phyloP scores from a whole-genome alignment of 768 basidiomycete genomes.

The Boletus bicolor region DNA sequence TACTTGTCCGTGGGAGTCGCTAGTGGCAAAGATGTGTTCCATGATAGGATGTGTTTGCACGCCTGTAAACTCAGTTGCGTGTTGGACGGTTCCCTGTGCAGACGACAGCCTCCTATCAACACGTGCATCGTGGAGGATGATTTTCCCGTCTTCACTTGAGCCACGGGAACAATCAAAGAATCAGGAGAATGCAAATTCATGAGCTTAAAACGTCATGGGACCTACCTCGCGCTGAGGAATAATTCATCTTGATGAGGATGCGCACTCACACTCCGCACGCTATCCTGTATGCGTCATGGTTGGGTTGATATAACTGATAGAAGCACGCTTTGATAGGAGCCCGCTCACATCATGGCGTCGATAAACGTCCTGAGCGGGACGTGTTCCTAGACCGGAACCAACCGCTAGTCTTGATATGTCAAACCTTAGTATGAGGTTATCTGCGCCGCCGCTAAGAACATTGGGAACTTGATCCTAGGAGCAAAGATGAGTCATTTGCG shows the following conservation, averaged over 20 bases:
- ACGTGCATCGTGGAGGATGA: constrained; percentile 62
- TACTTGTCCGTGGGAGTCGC: constrained; percentile 56
- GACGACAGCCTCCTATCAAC: constrained; percentile 31
- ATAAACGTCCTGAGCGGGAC: constrained; percentile 27
- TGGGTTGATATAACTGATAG: constrained; percentile 20
- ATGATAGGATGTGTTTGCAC: constrained; percentile 66
- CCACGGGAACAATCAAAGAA: constrained; percentile 18
- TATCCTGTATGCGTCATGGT: constrained; percentile 45
- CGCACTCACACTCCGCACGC: constrained; percentile 59
- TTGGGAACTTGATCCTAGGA: constrained; percentile 5
- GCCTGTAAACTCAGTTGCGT: constrained; percentile 56
- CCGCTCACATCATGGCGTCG: constrained; percentile 31
- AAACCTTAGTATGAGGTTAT: constrained; percentile 50
- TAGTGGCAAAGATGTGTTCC: constrained; percentile 67
- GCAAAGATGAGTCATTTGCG: constrained; percentile 30
- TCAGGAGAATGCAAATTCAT: constrained; percentile 12
- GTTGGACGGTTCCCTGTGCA: constrained; percentile 52
- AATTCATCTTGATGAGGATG: constrained; percentile 68
- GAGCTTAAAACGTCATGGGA: constrained; percentile 13
- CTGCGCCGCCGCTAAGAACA: constrained; percentile 50
- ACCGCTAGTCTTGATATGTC: constrained; percentile 42
- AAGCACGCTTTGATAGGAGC: constrained; percentile 7
- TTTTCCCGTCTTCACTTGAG: constrained; percentile 65
- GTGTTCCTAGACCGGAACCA: constrained; percentile 6
- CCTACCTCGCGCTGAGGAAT: constrained; percentile 67